Evolutionary conservation across 257 asterid species (phyloP).

Genomic region (Scutellaria barbata): DNA sequence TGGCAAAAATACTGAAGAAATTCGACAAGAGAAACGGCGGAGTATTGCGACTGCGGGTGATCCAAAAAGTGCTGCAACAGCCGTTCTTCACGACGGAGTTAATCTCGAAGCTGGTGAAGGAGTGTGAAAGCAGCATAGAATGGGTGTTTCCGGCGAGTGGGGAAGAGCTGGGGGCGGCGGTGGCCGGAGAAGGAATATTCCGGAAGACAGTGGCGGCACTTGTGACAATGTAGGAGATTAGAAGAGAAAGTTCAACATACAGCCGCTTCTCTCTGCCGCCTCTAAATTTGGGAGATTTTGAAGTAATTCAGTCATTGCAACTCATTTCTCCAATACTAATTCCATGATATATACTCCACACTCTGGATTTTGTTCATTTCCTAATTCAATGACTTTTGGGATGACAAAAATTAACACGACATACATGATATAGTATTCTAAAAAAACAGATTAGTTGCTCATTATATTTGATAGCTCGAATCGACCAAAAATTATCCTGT

Average conservation of each 20-base stretch:
- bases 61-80: slow-evolving; percentile 71
- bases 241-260: slow-evolving; percentile 90
- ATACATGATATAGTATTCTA: background rate
- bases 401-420: slow-evolving; percentile 18
- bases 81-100: slow-evolving; percentile 88
- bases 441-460: too few relatives aligned
- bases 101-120: slow-evolving; percentile 83
- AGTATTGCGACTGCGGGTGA: slow-evolving; percentile 67
- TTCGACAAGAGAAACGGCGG: slow-evolving; percentile 94
- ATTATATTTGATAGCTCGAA: background rate
- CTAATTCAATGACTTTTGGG: background rate
- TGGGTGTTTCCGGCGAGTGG: slow-evolving; percentile 57
- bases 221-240: slow-evolving; percentile 79
- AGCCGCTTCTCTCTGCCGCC: slow-evolving; percentile 91
- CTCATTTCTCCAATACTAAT: slow-evolving; percentile 66
- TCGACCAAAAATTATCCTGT: background rate
- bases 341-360: slow-evolving; percentile 37
- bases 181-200: slow-evolving; percentile 73
- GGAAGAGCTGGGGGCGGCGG: slow-evolving; percentile 37
- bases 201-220: slow-evolving; percentile 89
- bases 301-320: slow-evolving; percentile 62
- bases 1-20: slow-evolving; percentile 88
- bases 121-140: slow-evolving; percentile 79
- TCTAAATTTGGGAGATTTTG: slow-evolving; percentile 69
- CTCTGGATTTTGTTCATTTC: background rate